phyloP scores from a whole-genome alignment of 257 asterid genomes.

The Lavandula angustifolia region DNA sequence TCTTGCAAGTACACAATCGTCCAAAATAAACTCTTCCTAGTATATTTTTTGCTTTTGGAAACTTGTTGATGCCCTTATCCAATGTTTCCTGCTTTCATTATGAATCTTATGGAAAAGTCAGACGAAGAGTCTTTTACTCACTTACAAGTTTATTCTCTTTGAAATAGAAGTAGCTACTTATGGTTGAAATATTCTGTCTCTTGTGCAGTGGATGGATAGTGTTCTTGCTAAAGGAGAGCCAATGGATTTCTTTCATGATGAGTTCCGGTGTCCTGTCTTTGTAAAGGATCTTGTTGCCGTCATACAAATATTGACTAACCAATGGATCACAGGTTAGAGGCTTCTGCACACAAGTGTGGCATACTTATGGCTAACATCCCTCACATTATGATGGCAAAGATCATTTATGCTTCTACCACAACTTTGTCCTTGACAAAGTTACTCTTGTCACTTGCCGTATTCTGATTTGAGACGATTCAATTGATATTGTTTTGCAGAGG shows the following conservation, averaged over 20 bases:
- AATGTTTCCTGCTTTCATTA: conserved; percentile 2
- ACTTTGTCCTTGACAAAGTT: background rate
- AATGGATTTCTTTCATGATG: conserved; percentile 72
- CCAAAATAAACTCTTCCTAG: conserved; percentile 1
- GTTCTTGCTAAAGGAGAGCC: conserved; percentile 74
- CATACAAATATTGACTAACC: conserved; percentile 44
- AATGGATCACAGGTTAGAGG: conserved; percentile 83
- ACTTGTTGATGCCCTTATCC: background rate
- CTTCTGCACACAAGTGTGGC: conserved; percentile 3
- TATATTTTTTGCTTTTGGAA: conserved; percentile 10
- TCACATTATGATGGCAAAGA: background rate
- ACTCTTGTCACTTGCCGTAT: background rate
- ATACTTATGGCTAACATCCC: background rate
- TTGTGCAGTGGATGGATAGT: conserved; percentile 88
- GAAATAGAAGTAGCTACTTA: conserved; percentile 7
- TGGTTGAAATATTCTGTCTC: conserved; percentile 1
- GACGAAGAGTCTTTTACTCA: background rate
- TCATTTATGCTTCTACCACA: background rate
- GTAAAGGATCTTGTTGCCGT: conserved; percentile 75
- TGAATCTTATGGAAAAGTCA: background rate
- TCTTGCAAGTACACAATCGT: conserved; percentile 14
- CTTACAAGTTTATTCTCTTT: background rate
- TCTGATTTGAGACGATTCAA: conserved; percentile 4
- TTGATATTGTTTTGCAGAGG: conserved; percentile 46
- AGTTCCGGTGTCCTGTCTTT: conserved; percentile 91